Evolutionary conservation across 2,329 filamentous ascomycete species (phyloP).

Genomic region (Pseudogymnoascus sp.): DNA sequence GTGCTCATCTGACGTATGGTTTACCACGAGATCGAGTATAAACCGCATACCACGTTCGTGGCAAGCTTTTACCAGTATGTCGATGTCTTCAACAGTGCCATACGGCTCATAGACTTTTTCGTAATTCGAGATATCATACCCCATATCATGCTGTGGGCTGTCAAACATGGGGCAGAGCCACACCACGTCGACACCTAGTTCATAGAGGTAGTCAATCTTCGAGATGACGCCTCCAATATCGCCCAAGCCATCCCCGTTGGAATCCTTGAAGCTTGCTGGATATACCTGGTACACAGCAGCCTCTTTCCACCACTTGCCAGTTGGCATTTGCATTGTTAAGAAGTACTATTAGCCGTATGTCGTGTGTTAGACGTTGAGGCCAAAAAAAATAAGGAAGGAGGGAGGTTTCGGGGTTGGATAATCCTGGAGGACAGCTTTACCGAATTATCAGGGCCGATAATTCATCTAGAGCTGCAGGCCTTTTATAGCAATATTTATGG

Average conservation of each 20-base stretch:
- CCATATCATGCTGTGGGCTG: conserved; percentile 59
- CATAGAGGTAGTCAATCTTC: conserved; percentile 52
- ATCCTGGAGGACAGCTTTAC: neutral
- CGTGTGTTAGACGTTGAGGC: neutral
- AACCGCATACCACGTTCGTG: conserved; percentile 59
- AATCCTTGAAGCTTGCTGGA: conserved; percentile 49
- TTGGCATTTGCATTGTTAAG: neutral
- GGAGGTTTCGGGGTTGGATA: neutral
- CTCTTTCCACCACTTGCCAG: conserved; percentile 46
- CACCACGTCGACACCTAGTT: conserved; percentile 53
- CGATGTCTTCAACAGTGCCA: conserved; percentile 58
- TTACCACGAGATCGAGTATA: conserved; percentile 69
- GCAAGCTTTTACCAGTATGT: conserved; percentile 50
- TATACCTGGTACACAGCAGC: conserved; percentile 51
- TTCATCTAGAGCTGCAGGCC: neutral
- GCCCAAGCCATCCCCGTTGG: conserved; percentile 51
- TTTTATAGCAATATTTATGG: neutral
- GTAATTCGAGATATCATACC: conserved; percentile 63
- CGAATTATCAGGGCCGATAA: neutral
- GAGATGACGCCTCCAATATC: conserved; percentile 54
- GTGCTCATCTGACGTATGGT: conserved; percentile 67
- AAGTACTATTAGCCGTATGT: neutral
- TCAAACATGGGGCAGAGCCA: conserved; percentile 62
- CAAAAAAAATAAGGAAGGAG: neutral
- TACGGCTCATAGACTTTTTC: conserved; percentile 57